Percentiles rank a stretch among this genome's conserved stretches.
Conservation (phyloP, 2,329 filamentous ascomycete species). For the Leptosphaerulina australis region DNA sequence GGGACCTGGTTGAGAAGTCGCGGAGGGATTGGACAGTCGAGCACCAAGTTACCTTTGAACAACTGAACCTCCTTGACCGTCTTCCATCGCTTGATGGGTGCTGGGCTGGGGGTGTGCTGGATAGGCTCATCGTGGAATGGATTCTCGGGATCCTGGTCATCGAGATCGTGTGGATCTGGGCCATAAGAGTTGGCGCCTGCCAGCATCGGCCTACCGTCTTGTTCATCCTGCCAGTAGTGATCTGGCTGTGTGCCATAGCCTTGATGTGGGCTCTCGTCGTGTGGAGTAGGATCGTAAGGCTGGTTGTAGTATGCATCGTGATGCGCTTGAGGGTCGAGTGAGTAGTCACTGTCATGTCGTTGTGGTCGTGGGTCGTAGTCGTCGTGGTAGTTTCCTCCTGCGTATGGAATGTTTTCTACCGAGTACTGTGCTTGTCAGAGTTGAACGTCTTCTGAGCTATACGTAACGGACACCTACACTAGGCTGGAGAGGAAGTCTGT, state of each 20-base stretch:
- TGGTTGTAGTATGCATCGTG: slow-evolving; percentile 86
- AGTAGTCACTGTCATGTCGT: slow-evolving; percentile 67
- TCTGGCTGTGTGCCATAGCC: slow-evolving; percentile 56
- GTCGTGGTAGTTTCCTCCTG: slow-evolving; percentile 65
- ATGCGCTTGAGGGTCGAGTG: slow-evolving; percentile 80
- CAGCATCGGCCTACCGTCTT: slow-evolving; percentile 79
- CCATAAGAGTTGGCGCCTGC: slow-evolving; percentile 66
- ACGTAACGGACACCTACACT: slow-evolving; percentile 65
- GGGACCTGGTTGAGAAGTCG: slow-evolving; percentile 84
- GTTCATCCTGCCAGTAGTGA: slow-evolving; percentile 69
- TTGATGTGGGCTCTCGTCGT: slow-evolving; percentile 63
- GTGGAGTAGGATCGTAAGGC: slow-evolving; percentile 74
- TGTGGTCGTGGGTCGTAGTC: slow-evolving; percentile 57
- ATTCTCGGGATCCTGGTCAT: slow-evolving; percentile 49
- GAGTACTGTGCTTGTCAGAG: slow-evolving; percentile 62
- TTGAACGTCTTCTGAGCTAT: background rate
- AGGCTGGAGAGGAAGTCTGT: slow-evolving; percentile 81
- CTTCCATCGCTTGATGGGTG: slow-evolving; percentile 86
- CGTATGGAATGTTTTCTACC: slow-evolving; percentile 71
- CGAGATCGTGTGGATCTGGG: slow-evolving; percentile 60
- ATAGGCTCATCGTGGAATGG: slow-evolving; percentile 52
- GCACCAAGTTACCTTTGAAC: slow-evolving; percentile 94
- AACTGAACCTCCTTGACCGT: slow-evolving; percentile 98
- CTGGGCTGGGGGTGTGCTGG: slow-evolving; percentile 59
- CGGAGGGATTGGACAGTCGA: slow-evolving; percentile 94